These are phyloP conservation scores for Pythium scleroteichum DNA, from an alignment of 352 stramenopile species.

Conservation along the genomic window DNA sequence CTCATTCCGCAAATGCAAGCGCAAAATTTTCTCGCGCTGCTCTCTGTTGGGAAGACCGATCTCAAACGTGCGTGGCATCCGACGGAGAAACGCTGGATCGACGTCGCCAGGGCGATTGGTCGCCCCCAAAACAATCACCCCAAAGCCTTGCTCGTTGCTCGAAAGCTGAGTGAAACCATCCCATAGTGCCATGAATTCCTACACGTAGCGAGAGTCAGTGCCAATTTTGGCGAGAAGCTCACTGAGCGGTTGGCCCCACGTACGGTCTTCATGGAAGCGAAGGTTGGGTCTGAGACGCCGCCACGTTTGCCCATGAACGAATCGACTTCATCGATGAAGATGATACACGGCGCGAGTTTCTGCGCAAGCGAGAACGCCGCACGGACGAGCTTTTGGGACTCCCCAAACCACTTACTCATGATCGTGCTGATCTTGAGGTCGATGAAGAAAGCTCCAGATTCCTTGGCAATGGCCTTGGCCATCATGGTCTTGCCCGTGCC, in stretches of 20 bases:
- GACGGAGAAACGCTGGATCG: conserved; percentile 94
- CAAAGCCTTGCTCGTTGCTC: conserved; percentile 68
- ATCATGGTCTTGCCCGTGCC: conserved; percentile 92
- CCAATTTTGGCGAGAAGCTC: too few species aligned
- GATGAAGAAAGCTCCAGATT: conserved; percentile 90
- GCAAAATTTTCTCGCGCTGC: conserved; percentile 93
- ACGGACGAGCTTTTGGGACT: conserved; percentile 93
- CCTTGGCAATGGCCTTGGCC: conserved; percentile 95
- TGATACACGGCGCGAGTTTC: conserved; percentile 96
- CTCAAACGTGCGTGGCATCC: conserved; percentile 95
- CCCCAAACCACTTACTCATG: conserved; percentile 91
- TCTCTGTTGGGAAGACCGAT: conserved; percentile 89
- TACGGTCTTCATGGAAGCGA: conserved; percentile 89
- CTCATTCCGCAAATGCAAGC: conserved; percentile 91
- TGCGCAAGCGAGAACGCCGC: conserved; percentile 92
- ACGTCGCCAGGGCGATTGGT: conserved; percentile 94
- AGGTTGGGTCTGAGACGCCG: conserved; percentile 74
- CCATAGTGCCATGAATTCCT: conserved; percentile 98
- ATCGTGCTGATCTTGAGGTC: conserved; percentile 89
- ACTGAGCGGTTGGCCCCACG: too few species aligned
- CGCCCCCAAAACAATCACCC: conserved; percentile 95
- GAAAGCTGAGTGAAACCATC: conserved; percentile 93
- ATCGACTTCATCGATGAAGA: conserved; percentile 99
- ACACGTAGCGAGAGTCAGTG: conserved; percentile 1
- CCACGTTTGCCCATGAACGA: conserved; percentile 90